Base-by-base conservation (phyloP, 306 rosid genomes). In the Luffa acutangula region DNA sequence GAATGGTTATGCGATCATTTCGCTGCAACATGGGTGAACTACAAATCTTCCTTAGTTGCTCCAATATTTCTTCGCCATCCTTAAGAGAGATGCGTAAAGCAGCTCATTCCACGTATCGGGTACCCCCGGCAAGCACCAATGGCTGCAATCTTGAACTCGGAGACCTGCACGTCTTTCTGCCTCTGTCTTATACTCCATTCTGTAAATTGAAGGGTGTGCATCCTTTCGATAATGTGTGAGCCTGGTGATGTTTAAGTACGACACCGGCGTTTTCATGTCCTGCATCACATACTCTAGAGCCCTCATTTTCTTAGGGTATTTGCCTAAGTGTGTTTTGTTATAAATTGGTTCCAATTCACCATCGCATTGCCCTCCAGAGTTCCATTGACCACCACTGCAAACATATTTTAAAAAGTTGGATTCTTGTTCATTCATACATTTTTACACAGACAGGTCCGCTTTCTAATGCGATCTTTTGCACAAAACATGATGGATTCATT, bases 381-480 rank as follows among this genome's bases (percentile, higher is more conserved):
- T 93, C 99, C 99, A 96, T 52, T 87, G 94, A 49, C 99, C 99
- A 70, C 98, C 93, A 18, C 99, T 96, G 90, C 88, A 85, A 79
- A 54, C 81, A 87, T 34, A 76, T 83, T 48, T 73, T 48, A 37
- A 78, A 20, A 79, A 34, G 43, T 57, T 78, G 31, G 71, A 58
- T 3, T 18, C 41, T n/a, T 62, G 36, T 42, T 9, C n/a, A 10
- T 39, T 53, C 46, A 74, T 5, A 5, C 21, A n/a, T 3, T 70
- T 46, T n/a, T 14, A 14, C 48, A 63, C 2, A 9, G 17, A 62
- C 15, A 62, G 17, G 7, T 39, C 4, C 39, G 1, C 41, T 62
- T 62, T 62, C n/a, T 2, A 62, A 62, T 12, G 1, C 5, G 66
- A 60, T 21, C 13, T 13, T 51, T 51, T 51, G 56, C 56, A 51